Conservation (phyloP, 305 asterid species). For the Vinca major region DNA sequence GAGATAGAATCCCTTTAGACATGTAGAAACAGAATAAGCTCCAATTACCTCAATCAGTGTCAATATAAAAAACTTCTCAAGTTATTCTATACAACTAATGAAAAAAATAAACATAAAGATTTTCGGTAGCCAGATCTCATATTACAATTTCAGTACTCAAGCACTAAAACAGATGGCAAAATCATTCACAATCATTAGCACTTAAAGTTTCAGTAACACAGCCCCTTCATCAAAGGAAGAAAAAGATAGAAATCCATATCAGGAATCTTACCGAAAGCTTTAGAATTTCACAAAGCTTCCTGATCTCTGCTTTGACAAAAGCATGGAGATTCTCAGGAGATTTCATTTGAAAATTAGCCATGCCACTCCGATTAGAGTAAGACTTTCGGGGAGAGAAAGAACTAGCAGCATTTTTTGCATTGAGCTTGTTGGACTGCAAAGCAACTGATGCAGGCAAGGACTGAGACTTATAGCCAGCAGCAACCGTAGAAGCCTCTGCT, state of each 20-base stretch:
- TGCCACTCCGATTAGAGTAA: slow-evolving; percentile 21
- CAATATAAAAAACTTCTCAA: background rate
- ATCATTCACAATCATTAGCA: background rate
- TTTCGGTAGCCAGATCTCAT: too few relatives aligned
- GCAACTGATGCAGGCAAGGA: slow-evolving; percentile 12
- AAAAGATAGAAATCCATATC: background rate
- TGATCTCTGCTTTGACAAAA: slow-evolving; percentile 47
- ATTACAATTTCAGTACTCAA: background rate
- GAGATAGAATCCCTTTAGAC: background rate
- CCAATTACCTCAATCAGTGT: background rate
- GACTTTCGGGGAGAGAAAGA: slow-evolving; percentile 4
- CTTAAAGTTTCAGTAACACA: background rate
- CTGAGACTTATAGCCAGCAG: slow-evolving; percentile 14
- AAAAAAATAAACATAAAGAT: background rate
- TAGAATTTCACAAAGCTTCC: slow-evolving; percentile 51
- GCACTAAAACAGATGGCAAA: background rate
- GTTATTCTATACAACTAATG: background rate
- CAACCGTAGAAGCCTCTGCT: slow-evolving; percentile 14
- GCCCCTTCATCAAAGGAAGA: background rate
- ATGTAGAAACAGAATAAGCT: background rate
- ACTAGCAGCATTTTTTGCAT: slow-evolving; percentile 3
- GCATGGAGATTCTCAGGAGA: slow-evolving; percentile 35
- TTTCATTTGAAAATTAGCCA: slow-evolving; percentile 23
- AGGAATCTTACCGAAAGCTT: slow-evolving; percentile 53
- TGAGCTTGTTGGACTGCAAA: slow-evolving; percentile 6